These are phyloP conservation scores for Scleroderma citrinum DNA, from an alignment of 768 basidiomycete genomes.

Conservation along the genomic window DNA sequence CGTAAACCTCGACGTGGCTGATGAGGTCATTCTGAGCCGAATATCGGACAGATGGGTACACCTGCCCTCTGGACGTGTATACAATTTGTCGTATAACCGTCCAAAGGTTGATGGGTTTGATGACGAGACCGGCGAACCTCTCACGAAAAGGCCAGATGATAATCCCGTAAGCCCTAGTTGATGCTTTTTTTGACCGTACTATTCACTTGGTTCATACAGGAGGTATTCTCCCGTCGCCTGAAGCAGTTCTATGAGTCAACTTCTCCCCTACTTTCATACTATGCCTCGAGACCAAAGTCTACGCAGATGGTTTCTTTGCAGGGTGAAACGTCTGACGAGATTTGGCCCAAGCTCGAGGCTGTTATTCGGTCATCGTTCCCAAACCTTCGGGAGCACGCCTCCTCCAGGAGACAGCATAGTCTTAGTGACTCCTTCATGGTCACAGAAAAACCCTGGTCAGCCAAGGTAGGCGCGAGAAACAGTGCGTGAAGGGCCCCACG, in stretches of 20 bases:
- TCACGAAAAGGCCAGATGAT: slow-evolving; percentile 87
- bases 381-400: slow-evolving; percentile 44
- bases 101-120: slow-evolving; percentile 77
- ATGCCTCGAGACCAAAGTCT: slow-evolving; percentile 36
- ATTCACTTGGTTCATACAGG: slow-evolving; percentile 36
- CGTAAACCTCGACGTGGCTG: slow-evolving; percentile 84
- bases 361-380: slow-evolving; percentile 56
- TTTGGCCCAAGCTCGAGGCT: slow-evolving; percentile 78
- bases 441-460: slow-evolving; percentile 10
- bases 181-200: not conserved
- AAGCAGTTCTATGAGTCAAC: slow-evolving; percentile 74
- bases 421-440: slow-evolving; percentile 49
- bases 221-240: slow-evolving; percentile 72
- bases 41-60: slow-evolving; percentile 92
- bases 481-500: too few relatives aligned
- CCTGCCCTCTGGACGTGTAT: slow-evolving; percentile 80
- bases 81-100: slow-evolving; percentile 84
- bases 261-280: slow-evolving; percentile 75
- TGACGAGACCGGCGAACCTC: slow-evolving; percentile 80
- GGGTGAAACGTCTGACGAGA: slow-evolving; percentile 80
- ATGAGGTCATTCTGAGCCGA: slow-evolving; percentile 76
- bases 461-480: slow-evolving; percentile 7
- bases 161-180: slow-evolving; percentile 61
- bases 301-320: slow-evolving; percentile 51
- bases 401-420: slow-evolving; percentile 42